Evolutionary conservation across 2,329 filamentous ascomycete species (phyloP), one percentile per base, ranked within the genome.

Genomic region (Fusarium pilosicola): DNA sequence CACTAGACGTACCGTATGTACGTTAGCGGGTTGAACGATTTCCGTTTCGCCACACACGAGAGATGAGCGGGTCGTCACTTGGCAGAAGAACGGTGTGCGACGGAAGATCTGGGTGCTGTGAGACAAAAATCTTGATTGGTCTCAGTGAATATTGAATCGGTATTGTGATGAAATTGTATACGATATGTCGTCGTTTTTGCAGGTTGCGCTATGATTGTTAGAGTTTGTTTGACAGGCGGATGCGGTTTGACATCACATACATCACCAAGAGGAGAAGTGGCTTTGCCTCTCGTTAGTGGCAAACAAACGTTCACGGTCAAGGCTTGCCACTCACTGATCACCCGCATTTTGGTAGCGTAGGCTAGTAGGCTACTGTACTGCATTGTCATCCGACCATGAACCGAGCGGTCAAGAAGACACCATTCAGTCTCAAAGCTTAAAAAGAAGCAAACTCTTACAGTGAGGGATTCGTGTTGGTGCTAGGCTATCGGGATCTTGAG

Each of bases 11-110:
- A 30, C 30, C 45, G 39, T 61, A 34, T 14, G 32, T 61, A 34
- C 32, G 32, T 34, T 68, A 48, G 65, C 7, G 20, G 24, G 32
- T 65, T 70, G 65, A 34, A 70, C 30, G 39, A 59, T 70, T 38
- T 54, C 36, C 48, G 41, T 70, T 60, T 65, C 32, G 66, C 66
- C 65, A 55, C 67, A 51, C 49, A 15, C 22, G 36, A 39, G 26
- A 32, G 41, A 59, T 54, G 39, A 36, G n/a, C 26, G 46, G 22
- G n/a, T 54, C 26, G 39, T 63, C 18, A 44, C 46, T 60, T 36
- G 52, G 41, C 36, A 49, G 42, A 70, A 65, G 26, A 70, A 70
- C 46, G 66, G 66, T 49, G 67, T 70, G 38, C 41, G 51, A 70
- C 63, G 18, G 26, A 39, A 63, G 26, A 39, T 52, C 13, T n/a